Base-by-base conservation (phyloP, 495 filamentous ascomycete species). In the Bryoglossum gracile region DNA sequence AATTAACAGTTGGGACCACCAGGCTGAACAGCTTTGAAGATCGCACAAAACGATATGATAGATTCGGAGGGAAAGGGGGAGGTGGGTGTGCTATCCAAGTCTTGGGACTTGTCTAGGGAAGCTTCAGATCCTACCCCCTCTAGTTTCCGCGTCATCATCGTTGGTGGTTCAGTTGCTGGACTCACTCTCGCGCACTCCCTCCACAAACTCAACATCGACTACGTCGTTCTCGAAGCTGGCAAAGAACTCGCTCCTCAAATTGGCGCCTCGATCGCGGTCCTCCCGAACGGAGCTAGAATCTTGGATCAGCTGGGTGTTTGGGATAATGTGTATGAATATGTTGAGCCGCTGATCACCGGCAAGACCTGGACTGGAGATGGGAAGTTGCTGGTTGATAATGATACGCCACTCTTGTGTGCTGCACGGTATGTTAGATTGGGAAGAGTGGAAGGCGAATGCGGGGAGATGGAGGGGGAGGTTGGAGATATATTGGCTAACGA, bases 111-210 rank as follows among this genome's bases (percentile, higher is more conserved):
- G n/a, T n/a, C n/a, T n/a, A n/a, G n/a, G n/a, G n/a, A n/a, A n/a
- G n/a, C n/a, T n/a, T n/a, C 43, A 46, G 13, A 13, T 32, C 4
- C 71, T 77, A 60, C 69, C n/a, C n/a, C n/a, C n/a, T n/a, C n/a
- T n/a, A n/a, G n/a, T n/a, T n/a, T n/a, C n/a, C n/a, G 65, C 34
- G 72, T 72, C 21, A 65, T 82, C 26, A 69, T 82, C 32, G 69
- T 73, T 11, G 77, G 76, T 19, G 75, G 72, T 6, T 70, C 69
- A 4, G 65, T 78, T 19, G 62, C 71, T 3, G 73, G 73, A 0
- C 57, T 82, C 2, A 70, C 69, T 2, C 51, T 74, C 1, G 74
- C 77, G 0, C 67, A 76, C 36, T 60, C 57, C n/a, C 60, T 81
- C 13, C 45, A 62, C 1, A 54, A 58, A 23, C 62, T 62, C 2